A percentile compares a stretch with the other conserved stretches of the same genome.
phyloP scores from a whole-genome alignment of 1,284 basidiomycete species.

The Cryptococcus sp. region DNA sequence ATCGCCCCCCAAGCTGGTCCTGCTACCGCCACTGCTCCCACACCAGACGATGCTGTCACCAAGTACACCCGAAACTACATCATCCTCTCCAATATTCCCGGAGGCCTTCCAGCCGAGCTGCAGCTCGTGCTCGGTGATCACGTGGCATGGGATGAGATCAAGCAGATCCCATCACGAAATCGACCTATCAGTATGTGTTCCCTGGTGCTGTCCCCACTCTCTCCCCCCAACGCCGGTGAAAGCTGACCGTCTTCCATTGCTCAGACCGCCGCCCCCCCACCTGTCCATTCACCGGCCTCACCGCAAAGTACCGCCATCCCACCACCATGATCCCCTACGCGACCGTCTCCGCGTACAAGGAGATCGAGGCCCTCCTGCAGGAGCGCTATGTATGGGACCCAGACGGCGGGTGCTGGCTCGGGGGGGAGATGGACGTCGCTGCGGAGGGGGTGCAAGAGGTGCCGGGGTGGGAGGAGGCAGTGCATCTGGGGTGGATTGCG shows the following conservation, averaged over 20 bases:
- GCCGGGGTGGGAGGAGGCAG: slow-evolving; percentile 36
- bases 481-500: slow-evolving; percentile 33
- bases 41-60: slow-evolving; percentile 8
- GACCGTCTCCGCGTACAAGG: slow-evolving; percentile 45
- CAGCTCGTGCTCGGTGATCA: slow-evolving; percentile 52
- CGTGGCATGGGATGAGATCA: slow-evolving; percentile 49
- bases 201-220: not conserved
- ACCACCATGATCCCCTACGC: slow-evolving; percentile 51
- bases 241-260: slow-evolving; percentile 6
- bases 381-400: slow-evolving; percentile 36
- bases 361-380: slow-evolving; percentile 38
- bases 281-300: slow-evolving; percentile 53
- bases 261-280: slow-evolving; percentile 38
- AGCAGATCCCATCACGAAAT: slow-evolving; percentile 48
- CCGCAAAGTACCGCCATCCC: slow-evolving; percentile 53
- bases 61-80: slow-evolving; percentile 50
- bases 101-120: slow-evolving; percentile 50
- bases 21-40: too few relatives aligned
- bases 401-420: slow-evolving; percentile 34
- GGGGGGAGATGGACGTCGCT: slow-evolving; percentile 36
- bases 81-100: slow-evolving; percentile 48
- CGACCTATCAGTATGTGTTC: slow-evolving; percentile 45
- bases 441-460: slow-evolving; percentile 38
- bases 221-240: not conserved
- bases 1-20: too few relatives aligned